Evolutionary conservation across 148 eudicot species (phyloP), one percentile per base, ranked within the genome.

Genomic region (Arctostaphylos glauca): DNA sequence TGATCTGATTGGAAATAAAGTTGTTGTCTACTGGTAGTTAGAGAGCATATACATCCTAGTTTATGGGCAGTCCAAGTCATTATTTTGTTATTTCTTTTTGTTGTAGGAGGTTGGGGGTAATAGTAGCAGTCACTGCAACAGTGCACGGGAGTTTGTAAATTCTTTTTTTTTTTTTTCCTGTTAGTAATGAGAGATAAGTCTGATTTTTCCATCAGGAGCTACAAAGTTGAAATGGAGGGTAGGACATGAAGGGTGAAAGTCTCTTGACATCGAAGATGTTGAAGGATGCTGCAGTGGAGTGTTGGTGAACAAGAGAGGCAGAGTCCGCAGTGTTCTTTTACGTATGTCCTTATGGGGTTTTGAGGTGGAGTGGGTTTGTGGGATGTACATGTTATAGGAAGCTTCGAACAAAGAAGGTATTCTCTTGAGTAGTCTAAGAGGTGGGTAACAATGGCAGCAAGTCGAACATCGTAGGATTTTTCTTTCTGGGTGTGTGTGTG

Each of bases 271-370:
- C 9, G 14, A 64, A 21, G 70, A 10, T 64, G 41, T 64, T 64
- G 70, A 23, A 64, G 70, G 70, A 21, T 64, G 70, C 70, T 21
- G 70, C 41, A 64, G 70, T 23, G 70, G 70, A 77, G 59, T 77
- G 9, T 16, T 44, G 5, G 23, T 44, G 47, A 68, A 12, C 47
- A 41, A 38, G 47, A 68, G 47, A 68, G 74, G 47, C 47, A 68
- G 47, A 41, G 74, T 31, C 74, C 74, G 3, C 38, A 19, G 74
- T 46, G 5, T 5, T 68, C 74, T 41, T 47, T 41, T 68, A 14
- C 43, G 47, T 68, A 38, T 9, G 70, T 38, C 41, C 31, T 62
- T 62, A 6, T 10, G 19, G 16, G 74, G 47, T 68, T 38, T 38
- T 68, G 74, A 38, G 74, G 74, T 13, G 7, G 48, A 70, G 48